Conservation (phyloP, 768 basidiomycete species). For the Lactifluus volemus region DNA sequence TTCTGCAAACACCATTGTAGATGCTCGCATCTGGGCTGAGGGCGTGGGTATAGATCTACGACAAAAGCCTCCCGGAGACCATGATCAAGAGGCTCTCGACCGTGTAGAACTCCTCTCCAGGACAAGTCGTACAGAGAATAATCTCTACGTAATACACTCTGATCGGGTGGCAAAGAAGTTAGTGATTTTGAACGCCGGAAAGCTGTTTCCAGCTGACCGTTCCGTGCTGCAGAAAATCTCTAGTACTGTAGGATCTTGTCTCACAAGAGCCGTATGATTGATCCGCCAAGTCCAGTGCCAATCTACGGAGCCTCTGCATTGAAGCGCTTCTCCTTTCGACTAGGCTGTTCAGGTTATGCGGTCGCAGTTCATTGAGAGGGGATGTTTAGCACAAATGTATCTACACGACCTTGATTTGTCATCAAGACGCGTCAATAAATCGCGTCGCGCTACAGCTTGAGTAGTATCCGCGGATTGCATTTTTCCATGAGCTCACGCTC, state of each 20-base stretch:
- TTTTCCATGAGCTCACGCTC: constrained; percentile 7
- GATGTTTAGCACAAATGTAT: not conserved
- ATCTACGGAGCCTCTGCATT: not conserved
- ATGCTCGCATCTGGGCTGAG: constrained; percentile 36
- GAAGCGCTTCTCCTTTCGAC: not conserved
- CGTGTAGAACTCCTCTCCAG: constrained; percentile 42
- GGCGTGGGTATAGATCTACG: constrained; percentile 29
- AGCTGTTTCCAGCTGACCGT: not conserved
- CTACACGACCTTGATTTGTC: not conserved
- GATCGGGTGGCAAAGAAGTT: constrained; percentile 21
- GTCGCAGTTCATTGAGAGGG: not conserved
- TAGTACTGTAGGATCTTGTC: constrained; percentile 19
- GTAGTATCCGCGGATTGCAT: too few species aligned
- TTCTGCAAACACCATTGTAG: constrained; percentile 22
- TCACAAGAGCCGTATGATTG: not conserved
- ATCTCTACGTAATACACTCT: constrained; percentile 56
- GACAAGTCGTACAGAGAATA: constrained; percentile 42
- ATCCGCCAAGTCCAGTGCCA: not conserved
- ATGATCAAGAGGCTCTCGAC: constrained; percentile 23
- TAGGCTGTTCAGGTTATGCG: not conserved
- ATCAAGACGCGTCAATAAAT: not conserved
- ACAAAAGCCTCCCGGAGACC: not conserved
- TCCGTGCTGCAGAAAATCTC: not conserved
- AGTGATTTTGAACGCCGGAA: not conserved
- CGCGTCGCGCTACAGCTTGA: not conserved